These are phyloP conservation scores for Mychonastes homosphaera DNA, from an alignment of 139 green algal species.

Conservation along the genomic window DNA sequence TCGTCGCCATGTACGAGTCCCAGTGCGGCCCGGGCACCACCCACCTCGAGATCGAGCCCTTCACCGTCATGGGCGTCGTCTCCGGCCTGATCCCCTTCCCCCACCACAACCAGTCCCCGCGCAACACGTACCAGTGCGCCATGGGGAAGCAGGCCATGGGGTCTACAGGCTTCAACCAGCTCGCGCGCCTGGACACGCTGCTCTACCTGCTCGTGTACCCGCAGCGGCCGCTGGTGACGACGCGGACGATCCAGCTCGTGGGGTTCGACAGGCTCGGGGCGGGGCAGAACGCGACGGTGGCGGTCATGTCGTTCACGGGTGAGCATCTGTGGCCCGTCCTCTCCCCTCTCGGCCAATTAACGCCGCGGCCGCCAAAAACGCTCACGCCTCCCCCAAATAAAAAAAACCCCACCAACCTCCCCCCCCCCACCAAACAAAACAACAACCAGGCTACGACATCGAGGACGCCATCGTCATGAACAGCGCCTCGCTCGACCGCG, in stretches of 20 bases:
- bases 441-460: slow-evolving; percentile 67
- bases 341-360: background rate
- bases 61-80: slow-evolving; percentile 97
- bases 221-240: slow-evolving; percentile 92
- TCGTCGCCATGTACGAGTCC: slow-evolving; percentile 85
- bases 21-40: slow-evolving; percentile 42
- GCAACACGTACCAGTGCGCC: slow-evolving; percentile 98
- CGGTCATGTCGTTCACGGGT: slow-evolving; percentile 92
- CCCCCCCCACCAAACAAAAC: background rate
- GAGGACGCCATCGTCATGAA: slow-evolving; percentile 99
- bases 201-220: slow-evolving; percentile 95
- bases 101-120: slow-evolving; percentile 97
- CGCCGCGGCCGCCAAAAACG: background rate
- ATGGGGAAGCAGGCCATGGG: slow-evolving; percentile 99
- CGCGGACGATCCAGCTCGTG: slow-evolving; percentile 87
- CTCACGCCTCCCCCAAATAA: background rate
- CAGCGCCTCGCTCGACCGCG: slow-evolving; percentile 83
- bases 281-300: slow-evolving; percentile 95
- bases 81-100: slow-evolving; percentile 95
- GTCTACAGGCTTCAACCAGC: slow-evolving; percentile 95
- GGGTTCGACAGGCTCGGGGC: slow-evolving; percentile 89
- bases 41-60: slow-evolving; percentile 98
- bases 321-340: slow-evolving; percentile 2
- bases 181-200: slow-evolving; percentile 88
- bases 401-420: background rate